Evolutionary conservation across 371 early-diverging fungal genomes (phyloP), one percentile per base, ranked within the genome.

Genomic region (Mortierella sp.): DNA sequence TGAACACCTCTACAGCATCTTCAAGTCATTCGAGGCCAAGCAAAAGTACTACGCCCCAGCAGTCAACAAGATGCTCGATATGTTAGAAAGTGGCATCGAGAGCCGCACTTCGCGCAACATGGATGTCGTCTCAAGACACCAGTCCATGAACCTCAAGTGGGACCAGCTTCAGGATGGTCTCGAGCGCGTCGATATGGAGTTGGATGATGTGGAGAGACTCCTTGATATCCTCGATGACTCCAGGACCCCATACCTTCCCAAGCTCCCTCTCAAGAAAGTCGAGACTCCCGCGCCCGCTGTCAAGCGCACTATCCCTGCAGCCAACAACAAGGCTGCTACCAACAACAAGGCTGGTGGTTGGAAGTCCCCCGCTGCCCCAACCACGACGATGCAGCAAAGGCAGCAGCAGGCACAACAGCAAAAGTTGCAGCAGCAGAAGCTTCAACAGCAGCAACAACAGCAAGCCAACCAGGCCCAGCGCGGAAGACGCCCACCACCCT

Each of bases 11-110:
- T 88, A 89, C 70, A 89, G 89, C 0, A 82, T 90, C 50, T 91
- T 89, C 81, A 92, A 91, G 79, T 90, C 88, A n/a, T 92, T 94
- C 80, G 93, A 94, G 77, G 92, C 92, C 38, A 93, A 92, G 76
- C 90, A 90, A 83, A 92, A 93, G 80, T 92, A 92, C 77, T 94
- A 92, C 73, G 89, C 91, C 0, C 94, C 93, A 7, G 90, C 91
- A 19, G 91, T 94, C 42, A 91, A 90, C 71, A 90, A 91, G 72
- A 91, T 92, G 92, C 86, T 94, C 10, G 85, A 79, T 28, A 93
- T 92, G 91, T 83, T 93, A 21, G 92, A 91, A 31, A 91, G 89
- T 60, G 92, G 90, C 31, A 94, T 94, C 72, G 86, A 91, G 31
- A 82, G 90, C n/a, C 87, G 92, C 28, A 90, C 87, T n/a, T 89